Percentiles rank a stretch among this genome's conserved stretches.
phyloP scores from a whole-genome alignment of 371 early-diverging fungal genomes.

The Polyrhizophydium stewartii region DNA sequence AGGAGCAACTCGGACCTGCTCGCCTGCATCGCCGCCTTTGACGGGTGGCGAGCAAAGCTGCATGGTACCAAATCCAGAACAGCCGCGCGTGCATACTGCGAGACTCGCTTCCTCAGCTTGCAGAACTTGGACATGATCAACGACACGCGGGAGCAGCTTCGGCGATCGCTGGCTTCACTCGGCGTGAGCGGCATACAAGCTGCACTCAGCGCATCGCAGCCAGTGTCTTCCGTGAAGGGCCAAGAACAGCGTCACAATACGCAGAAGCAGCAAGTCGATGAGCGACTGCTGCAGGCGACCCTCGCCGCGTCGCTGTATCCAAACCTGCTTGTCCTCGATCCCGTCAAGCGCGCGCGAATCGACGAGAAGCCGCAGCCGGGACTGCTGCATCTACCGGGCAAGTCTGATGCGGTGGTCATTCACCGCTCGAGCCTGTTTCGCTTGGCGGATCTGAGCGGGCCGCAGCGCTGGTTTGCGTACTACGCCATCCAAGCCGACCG shows the following conservation, averaged over 20 bases:
- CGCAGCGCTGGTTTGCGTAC: background rate
- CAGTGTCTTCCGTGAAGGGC: too few species aligned
- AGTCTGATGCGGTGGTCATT: background rate
- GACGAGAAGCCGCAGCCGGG: background rate
- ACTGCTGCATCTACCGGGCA: background rate
- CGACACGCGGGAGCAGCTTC: background rate
- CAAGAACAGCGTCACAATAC: background rate
- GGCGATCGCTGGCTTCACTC: background rate
- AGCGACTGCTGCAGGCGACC: background rate
- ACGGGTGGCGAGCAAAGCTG: background rate
- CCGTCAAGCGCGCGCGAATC: background rate
- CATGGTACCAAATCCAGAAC: background rate
- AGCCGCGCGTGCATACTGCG: background rate
- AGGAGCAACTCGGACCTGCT: background rate
- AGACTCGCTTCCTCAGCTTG: background rate
- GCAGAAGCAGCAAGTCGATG: background rate
- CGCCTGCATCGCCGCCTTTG: background rate
- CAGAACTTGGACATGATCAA: background rate
- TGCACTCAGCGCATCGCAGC: background rate
- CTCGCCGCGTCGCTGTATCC: background rate
- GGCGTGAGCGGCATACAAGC: background rate
- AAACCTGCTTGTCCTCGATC: background rate
- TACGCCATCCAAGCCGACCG: background rate
- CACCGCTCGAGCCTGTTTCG: background rate
- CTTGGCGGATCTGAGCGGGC: background rate